phyloP scores from a whole-genome alignment of 1,139 yeast genomes.

The Candida sanyaensis region DNA sequence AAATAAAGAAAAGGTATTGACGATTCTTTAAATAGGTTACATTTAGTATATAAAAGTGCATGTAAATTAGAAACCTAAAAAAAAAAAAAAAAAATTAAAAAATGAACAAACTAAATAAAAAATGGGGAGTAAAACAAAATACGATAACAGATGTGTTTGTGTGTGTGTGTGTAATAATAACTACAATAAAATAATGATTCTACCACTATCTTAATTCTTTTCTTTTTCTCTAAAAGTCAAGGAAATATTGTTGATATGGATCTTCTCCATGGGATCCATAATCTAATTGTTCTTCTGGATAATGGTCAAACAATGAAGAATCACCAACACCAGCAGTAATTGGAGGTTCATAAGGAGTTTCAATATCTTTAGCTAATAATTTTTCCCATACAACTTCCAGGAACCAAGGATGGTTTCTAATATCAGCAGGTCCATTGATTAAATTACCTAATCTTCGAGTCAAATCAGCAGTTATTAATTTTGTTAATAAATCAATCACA shows the following conservation, averaged over 20 bases:
- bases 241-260: conserved; percentile 50
- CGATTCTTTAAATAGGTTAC: neutral
- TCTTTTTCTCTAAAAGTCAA: conserved; percentile 39
- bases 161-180: neutral
- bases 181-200: neutral
- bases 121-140: no score
- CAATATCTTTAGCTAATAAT: conserved; percentile 56
- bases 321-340: conserved; percentile 65
- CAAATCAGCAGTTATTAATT: conserved; percentile 56
- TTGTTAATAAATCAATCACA: conserved; percentile 49
- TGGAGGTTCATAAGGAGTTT: conserved; percentile 66
- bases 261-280: conserved; percentile 53
- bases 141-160: no score
- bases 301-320: conserved; percentile 60
- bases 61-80: conserved; percentile 2
- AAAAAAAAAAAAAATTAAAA: neutral
- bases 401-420: conserved; percentile 60
- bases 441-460: conserved; percentile 59
- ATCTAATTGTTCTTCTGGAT: conserved; percentile 60
- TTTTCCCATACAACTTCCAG: conserved; percentile 64
- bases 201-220: neutral
- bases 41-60: conserved; percentile 1
- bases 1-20: neutral
- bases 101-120: neutral
- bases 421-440: conserved; percentile 58